Base-by-base conservation (phyloP, 1,139 yeast species). In the Suhomyces choctaworum region DNA sequence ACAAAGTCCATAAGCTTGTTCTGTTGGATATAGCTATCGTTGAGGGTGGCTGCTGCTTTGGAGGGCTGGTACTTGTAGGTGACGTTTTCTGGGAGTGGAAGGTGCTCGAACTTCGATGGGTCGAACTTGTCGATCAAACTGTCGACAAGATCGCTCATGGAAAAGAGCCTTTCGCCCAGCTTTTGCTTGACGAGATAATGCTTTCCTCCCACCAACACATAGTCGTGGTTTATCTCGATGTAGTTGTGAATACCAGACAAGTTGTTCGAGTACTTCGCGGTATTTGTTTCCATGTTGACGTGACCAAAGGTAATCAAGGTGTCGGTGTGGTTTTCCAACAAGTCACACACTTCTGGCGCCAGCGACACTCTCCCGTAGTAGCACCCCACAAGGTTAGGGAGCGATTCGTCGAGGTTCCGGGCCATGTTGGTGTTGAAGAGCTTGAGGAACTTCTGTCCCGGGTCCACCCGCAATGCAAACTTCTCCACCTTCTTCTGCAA, bases 331-430 rank as follows among this genome's bases (percentile, higher is more conserved):
- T 58, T 42, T 33, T 64, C 64, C 17, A 73, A 54, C 20, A 48
- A 50, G 1, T 60, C 45, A 13, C 42, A 62, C 6, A 59, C 52
- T 16, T 43, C 40, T 4, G 37, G 29, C 2, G 58, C 41, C 0
- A 62, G 48, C 9, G 62, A 59, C 7, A 48, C 40, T 23, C 48
- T 56, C 20, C 88, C 89, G 42, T 65, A 72, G 56, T 81, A 85
- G 13, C 75, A 73, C 15, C 95, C 95, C 36, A 80, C 73, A 51
- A 70, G 85, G 40, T 70, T 65, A 4, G 71, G 64, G 44, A 66
- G 62, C 4, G 73, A 58, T 60, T 88, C 96, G 57, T 86, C 80
- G 23, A 86, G 60, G 25, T 77, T 62, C 72, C 67, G 78, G 62
- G 51, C 84, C 80, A 58, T 53, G 39, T 60, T 54, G 4, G 68